These are phyloP conservation scores for Paramecium tetraurelia DNA, from an alignment of 73 alveolate genomes.

Conservation along the genomic window DNA sequence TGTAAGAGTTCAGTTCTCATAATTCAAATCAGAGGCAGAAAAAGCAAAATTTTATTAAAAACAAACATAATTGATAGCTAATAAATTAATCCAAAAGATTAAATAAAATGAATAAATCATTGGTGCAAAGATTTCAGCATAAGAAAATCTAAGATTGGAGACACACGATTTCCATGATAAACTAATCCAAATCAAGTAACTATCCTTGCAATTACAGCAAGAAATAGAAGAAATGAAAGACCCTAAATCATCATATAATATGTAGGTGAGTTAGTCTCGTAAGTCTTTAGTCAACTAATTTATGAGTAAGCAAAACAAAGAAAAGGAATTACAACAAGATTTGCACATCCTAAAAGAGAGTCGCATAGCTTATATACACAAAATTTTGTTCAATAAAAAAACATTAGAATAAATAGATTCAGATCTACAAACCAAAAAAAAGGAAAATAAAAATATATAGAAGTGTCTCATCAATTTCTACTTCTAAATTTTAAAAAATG, in stretches of 20 bases:
- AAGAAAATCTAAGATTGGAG: neutral
- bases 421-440: neutral
- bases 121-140: neutral
- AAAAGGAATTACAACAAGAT: neutral
- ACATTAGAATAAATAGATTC: slow-evolving; percentile 9
- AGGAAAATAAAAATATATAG: neutral
- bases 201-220: neutral
- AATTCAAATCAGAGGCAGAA: slow-evolving; percentile 38
- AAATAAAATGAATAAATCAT: neutral
- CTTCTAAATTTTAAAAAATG: neutral
- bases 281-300: slow-evolving; percentile 2
- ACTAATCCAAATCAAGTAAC: neutral
- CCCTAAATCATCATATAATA: neutral
- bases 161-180: slow-evolving; percentile 14
- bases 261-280: neutral
- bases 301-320: neutral
- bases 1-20: neutral
- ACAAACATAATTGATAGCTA: neutral
- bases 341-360: neutral
- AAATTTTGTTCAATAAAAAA: neutral
- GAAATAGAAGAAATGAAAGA: neutral
- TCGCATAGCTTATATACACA: neutral
- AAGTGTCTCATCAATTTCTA: neutral
- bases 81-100: neutral
- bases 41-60: slow-evolving; percentile 41